These are phyloP conservation scores for Diaporthe sp. DNA, from an alignment of 2,329 filamentous ascomycete genomes.

Conservation along the genomic window DNA sequence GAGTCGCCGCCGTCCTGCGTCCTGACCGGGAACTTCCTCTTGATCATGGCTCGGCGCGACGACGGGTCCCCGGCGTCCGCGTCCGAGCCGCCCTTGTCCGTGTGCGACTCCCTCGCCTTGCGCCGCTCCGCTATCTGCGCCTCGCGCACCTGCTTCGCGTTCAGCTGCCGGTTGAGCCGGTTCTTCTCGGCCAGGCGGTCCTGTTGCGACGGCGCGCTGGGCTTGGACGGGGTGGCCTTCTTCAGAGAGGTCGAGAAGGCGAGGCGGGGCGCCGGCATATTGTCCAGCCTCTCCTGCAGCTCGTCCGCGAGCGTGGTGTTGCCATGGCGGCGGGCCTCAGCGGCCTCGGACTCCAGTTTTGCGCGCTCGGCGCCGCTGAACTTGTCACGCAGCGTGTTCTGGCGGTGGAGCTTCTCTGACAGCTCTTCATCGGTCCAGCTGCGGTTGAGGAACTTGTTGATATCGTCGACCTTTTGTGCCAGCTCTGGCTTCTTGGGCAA, in stretches of 20 bases:
- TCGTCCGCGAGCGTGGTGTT: conserved; percentile 69
- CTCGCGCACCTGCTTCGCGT: conserved; percentile 90
- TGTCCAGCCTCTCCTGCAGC: conserved; percentile 72
- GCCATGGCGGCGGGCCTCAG: conserved; percentile 73
- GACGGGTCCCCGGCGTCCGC: conserved; percentile 71
- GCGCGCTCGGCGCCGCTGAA: conserved; percentile 77
- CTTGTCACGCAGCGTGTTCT: conserved; percentile 75
- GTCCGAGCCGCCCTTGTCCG: conserved; percentile 65
- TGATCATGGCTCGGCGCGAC: conserved; percentile 73
- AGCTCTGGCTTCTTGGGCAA: conserved; percentile 81
- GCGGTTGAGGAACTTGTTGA: conserved; percentile 83
- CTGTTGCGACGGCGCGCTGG: conserved; percentile 73
- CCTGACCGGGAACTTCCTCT: conserved; percentile 77
- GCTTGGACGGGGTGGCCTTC: conserved; percentile 59
- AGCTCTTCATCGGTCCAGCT: conserved; percentile 88
- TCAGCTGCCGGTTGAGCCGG: conserved; percentile 83
- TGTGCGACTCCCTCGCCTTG: conserved; percentile 67
- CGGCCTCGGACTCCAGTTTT: conserved; percentile 73
- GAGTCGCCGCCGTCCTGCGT: conserved; percentile 61
- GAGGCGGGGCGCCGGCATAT: conserved; percentile 76
- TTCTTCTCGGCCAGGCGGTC: conserved; percentile 89
- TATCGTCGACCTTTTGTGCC: conserved; percentile 78
- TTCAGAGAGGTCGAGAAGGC: conserved; percentile 79
- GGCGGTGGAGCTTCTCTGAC: conserved; percentile 80
- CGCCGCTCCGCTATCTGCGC: conserved; percentile 87